These are phyloP conservation scores for Pseudoturritis turrita DNA, from an alignment of 345 rosid genomes.

Conservation along the genomic window DNA sequence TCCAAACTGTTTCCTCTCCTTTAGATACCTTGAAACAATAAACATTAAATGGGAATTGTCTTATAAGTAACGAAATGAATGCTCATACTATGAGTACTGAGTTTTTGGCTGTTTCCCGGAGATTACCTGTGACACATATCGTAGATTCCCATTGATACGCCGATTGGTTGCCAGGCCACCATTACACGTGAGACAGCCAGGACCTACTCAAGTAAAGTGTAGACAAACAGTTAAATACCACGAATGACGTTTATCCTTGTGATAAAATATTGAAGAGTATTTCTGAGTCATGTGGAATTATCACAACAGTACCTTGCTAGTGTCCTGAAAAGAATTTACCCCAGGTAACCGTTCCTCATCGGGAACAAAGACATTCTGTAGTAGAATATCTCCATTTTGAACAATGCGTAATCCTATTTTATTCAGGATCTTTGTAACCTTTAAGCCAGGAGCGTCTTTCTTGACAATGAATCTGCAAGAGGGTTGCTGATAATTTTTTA, in stretches of 20 bases:
- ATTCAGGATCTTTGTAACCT: slow-evolving; percentile 75
- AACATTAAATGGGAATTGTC: background rate
- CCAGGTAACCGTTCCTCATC: slow-evolving; percentile 89
- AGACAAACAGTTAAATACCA: background rate
- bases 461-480: slow-evolving; percentile 69
- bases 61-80: background rate
- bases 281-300: background rate
- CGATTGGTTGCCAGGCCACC: slow-evolving; percentile 97
- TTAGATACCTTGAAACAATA: slow-evolving; percentile 56
- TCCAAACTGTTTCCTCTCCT: slow-evolving; percentile 96
- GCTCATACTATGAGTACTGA: background rate
- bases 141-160: slow-evolving; percentile 90
- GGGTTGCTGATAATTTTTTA: background rate
- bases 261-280: background rate
- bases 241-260: background rate
- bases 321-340: slow-evolving; percentile 85
- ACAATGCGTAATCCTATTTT: slow-evolving; percentile 94
- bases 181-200: slow-evolving; percentile 92
- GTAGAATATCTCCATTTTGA: slow-evolving; percentile 89
- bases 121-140: slow-evolving; percentile 92
- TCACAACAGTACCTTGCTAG: slow-evolving; percentile 60
- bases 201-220: slow-evolving; percentile 41
- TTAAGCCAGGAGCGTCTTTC: slow-evolving; percentile 91
- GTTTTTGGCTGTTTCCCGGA: background rate
- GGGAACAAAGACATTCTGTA: slow-evolving; percentile 76